Evolutionary conservation across 2,329 filamentous ascomycete genomes (phyloP).

Genomic region (Cyphellophora attinorum): DNA sequence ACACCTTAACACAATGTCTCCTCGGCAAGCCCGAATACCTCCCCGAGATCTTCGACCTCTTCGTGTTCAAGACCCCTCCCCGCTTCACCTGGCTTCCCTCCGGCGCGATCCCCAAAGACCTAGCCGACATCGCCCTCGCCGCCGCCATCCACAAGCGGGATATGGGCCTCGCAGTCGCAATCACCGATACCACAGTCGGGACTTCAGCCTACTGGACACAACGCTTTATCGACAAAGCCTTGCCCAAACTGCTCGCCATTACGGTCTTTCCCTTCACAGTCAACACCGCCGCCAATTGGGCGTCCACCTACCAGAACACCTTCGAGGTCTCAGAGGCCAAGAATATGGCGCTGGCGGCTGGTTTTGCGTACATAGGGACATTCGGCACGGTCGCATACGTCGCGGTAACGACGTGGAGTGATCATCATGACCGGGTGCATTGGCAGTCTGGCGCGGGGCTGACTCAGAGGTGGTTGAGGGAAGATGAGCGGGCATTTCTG

Average conservation of each 20-base stretch:
- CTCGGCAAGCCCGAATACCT: conserved; percentile 67
- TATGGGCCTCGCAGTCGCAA: conserved; percentile 67
- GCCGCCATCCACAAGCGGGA: conserved; percentile 72
- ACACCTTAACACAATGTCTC: conserved; percentile 66
- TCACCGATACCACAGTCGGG: conserved; percentile 54
- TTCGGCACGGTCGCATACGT: conserved; percentile 75
- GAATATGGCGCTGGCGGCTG: conserved; percentile 66
- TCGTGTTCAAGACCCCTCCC: conserved; percentile 71
- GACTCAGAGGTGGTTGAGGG: conserved; percentile 72
- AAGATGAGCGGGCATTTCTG: conserved; percentile 79
- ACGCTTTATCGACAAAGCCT: conserved; percentile 33
- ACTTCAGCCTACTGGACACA: conserved; percentile 32
- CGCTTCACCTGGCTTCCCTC: conserved; percentile 54
- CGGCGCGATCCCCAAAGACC: conserved; percentile 60
- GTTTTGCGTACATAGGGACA: conserved; percentile 73
- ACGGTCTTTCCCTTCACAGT: conserved; percentile 32
- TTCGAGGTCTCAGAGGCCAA: conserved; percentile 70
- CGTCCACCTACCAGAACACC: conserved; percentile 58
- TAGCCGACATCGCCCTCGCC: conserved; percentile 66
- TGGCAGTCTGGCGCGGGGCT: conserved; percentile 79
- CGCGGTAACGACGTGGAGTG: conserved; percentile 77
- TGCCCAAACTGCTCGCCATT: conserved; percentile 30
- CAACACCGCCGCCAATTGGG: conserved; percentile 49
- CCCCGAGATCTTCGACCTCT: conserved; percentile 70
- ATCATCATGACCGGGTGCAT: conserved; percentile 88